A percentile compares a stretch with the other conserved stretches of the same genome.
Conservation (phyloP, 306 rosid genomes). For the Coriaria nepalensis region DNA sequence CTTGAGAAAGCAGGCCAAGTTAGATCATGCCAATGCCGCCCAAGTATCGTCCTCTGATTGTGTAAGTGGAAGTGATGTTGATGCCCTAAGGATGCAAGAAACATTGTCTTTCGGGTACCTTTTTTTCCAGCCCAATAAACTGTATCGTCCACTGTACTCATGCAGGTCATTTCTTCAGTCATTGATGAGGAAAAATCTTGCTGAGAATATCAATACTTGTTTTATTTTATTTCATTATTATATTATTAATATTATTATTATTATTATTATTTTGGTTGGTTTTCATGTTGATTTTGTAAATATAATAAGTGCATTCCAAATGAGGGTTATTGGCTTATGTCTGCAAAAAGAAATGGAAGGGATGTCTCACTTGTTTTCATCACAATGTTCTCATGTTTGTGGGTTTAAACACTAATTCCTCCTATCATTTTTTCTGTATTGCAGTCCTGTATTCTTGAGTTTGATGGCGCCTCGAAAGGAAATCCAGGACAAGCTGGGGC, state of each 20-base stretch:
- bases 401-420: slow-evolving; percentile 2
- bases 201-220: no score
- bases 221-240: no score
- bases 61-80: slow-evolving; percentile 28
- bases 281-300: not conserved
- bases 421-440: slow-evolving; percentile 18
- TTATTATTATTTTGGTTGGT: not conserved
- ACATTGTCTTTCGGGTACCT: slow-evolving; percentile 7
- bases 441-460: slow-evolving; percentile 55
- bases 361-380: not conserved
- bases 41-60: slow-evolving; percentile 17
- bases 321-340: not conserved
- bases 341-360: not conserved
- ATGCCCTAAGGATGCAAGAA: slow-evolving; percentile 10
- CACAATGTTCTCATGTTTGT: not conserved
- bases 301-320: no score
- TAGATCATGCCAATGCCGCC: slow-evolving; percentile 23
- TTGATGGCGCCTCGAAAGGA: slow-evolving; percentile 91
- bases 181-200: no score
- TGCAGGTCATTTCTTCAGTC: no score
- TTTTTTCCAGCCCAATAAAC: slow-evolving; percentile 7
- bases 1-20: slow-evolving; percentile 32
- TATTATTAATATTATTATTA: no score
- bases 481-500: slow-evolving; percentile 95
- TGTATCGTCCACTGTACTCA: no score